Evolutionary conservation across 2,329 filamentous ascomycete species (phyloP).

Genomic region (Pseudocercospora eumusae): DNA sequence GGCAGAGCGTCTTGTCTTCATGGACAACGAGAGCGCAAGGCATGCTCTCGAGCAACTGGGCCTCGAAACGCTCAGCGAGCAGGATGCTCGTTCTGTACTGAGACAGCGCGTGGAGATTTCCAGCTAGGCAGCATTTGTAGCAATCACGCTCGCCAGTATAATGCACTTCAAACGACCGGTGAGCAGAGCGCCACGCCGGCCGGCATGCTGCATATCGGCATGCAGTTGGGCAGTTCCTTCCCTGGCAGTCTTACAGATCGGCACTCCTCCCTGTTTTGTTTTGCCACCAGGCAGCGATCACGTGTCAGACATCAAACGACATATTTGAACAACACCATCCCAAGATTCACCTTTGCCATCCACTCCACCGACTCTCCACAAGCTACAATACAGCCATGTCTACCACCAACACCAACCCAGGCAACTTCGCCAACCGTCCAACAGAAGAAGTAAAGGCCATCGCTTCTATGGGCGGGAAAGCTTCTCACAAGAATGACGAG

Average conservation of each 20-base stretch:
- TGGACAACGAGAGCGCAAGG: slow-evolving; percentile 50
- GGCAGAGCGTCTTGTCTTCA: slow-evolving; percentile 50
- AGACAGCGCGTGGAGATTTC: slow-evolving; percentile 64
- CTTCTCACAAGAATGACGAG: slow-evolving; percentile 29
- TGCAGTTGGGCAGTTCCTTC: neutral
- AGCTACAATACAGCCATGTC: neutral
- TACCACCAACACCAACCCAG: slow-evolving; percentile 46
- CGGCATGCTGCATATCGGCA: neutral
- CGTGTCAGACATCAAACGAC: neutral
- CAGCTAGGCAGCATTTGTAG: slow-evolving; percentile 22
- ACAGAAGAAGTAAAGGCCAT: slow-evolving; percentile 53
- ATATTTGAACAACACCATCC: neutral
- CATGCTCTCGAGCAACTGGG: slow-evolving; percentile 63
- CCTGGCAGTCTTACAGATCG: neutral
- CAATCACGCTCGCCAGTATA: no score
- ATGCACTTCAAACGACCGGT: no score
- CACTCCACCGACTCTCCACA: no score
- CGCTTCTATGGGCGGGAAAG: slow-evolving; percentile 53
- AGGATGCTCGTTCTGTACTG: slow-evolving; percentile 66
- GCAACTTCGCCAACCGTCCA: slow-evolving; percentile 56
- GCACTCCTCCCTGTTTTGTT: slow-evolving; percentile 3
- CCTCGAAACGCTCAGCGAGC: slow-evolving; percentile 62
- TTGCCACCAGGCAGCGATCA: slow-evolving; percentile 5
- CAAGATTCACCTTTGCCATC: no score
- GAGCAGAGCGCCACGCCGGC: no score